Conservation (phyloP, 306 rosid genomes). For the Biancaea sappan region DNA sequence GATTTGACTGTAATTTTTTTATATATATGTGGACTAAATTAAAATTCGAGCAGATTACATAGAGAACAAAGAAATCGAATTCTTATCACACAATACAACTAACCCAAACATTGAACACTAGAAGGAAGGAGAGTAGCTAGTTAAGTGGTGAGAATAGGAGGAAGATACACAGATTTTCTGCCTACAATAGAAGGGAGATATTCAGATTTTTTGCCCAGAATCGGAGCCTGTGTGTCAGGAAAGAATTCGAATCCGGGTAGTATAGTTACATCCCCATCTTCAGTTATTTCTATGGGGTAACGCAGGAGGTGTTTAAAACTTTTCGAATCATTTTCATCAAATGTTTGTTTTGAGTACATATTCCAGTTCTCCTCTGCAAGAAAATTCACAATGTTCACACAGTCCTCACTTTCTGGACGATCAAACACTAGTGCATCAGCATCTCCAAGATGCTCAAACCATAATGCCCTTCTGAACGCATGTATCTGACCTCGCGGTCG, state of each 20-base stretch:
- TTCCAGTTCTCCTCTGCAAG: conserved; percentile 35
- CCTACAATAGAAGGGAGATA: conserved; percentile 43
- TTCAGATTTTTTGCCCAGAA: conserved; percentile 38
- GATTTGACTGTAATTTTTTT: no score
- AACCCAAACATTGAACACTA: conserved; percentile 1
- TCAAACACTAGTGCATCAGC: not conserved
- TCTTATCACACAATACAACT: not conserved
- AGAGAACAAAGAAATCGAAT: no score
- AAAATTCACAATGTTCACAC: conserved; percentile 27
- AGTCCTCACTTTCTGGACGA: conserved; percentile 24
- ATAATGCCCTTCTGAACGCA: conserved; percentile 62
- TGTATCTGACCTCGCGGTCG: conserved; percentile 51
- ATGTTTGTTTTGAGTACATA: conserved; percentile 17
- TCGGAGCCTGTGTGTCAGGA: conserved; percentile 47
- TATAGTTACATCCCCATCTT: conserved; percentile 25
- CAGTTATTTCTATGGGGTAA: conserved; percentile 36
- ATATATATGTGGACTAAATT: no score
- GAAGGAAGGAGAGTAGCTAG: no score
- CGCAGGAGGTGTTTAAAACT: conserved; percentile 28
- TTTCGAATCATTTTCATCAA: not conserved
- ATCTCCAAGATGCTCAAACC: conserved; percentile 65
- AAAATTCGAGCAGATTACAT: no score
- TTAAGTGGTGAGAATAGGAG: conserved; percentile 51
- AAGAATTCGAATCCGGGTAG: conserved; percentile 26
- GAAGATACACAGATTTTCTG: conserved; percentile 28